These are phyloP conservation scores for Fusarium papillatum DNA, from an alignment of 2,329 filamentous ascomycete genomes.

Conservation along the genomic window DNA sequence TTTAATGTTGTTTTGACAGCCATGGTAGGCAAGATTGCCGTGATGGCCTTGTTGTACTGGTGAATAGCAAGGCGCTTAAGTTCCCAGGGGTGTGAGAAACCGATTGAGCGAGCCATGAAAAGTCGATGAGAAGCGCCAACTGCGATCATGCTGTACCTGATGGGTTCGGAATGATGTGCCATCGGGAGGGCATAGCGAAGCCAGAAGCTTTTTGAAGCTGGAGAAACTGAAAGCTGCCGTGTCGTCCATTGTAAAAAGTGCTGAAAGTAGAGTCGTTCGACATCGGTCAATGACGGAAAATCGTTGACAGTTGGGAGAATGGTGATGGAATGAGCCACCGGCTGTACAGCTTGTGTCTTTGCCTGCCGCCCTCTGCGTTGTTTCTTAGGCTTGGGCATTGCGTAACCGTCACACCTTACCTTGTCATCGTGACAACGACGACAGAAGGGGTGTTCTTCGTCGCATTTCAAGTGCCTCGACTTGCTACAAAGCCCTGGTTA, in stretches of 20 bases:
- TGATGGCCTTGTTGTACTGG: not conserved
- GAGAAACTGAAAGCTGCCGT: not conserved
- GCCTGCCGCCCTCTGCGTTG: not conserved
- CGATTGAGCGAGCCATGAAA: conserved; percentile 7
- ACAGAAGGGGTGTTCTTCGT: not conserved
- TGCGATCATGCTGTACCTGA: conserved; percentile 13
- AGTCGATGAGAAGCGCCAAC: conserved; percentile 15
- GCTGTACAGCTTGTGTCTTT: not conserved
- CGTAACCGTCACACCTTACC: not conserved
- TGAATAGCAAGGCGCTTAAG: not conserved
- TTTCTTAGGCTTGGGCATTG: not conserved
- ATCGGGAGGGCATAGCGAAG: conserved; percentile 13
- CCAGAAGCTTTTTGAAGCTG: conserved; percentile 8
- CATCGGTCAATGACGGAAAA: not conserved
- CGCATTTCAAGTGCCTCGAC: not conserved
- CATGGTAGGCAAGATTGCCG: not conserved
- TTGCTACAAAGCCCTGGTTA: not conserved
- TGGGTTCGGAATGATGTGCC: not conserved
- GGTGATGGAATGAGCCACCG: not conserved
- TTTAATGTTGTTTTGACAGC: not conserved
- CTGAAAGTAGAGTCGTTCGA: not conserved
- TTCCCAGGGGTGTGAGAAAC: not conserved
- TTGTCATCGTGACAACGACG: not conserved
- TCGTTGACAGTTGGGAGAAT: not conserved
- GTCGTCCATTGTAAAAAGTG: not conserved